Evolutionary conservation across 2,329 filamentous ascomycete species (phyloP).

Genomic region (Cercospora brassicicola): DNA sequence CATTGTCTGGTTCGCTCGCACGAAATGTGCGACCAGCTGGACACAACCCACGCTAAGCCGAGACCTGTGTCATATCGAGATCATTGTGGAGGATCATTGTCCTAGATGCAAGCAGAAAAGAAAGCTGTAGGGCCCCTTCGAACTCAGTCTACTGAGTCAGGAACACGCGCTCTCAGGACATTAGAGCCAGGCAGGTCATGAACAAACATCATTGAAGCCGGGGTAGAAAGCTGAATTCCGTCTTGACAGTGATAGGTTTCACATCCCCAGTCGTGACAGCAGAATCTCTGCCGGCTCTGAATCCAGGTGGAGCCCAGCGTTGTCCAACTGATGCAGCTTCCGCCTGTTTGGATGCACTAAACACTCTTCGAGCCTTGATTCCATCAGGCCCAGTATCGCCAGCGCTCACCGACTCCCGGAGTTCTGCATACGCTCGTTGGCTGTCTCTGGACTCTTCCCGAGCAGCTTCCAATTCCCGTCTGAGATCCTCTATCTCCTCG

Average conservation of each 20-base stretch:
- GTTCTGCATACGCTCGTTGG: not conserved
- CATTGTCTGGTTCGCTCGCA: not conserved
- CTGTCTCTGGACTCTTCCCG: not conserved
- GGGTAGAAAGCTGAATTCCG: conserved; percentile 4
- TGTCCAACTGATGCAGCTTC: conserved; percentile 15
- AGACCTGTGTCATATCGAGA: not conserved
- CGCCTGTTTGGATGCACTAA: not conserved
- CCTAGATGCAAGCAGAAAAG: too few relatives aligned
- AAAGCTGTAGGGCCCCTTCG: not conserved
- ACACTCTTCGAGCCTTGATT: conserved; percentile 5
- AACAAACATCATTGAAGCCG: conserved; percentile 1
- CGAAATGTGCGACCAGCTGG: not conserved
- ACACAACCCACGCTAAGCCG: not conserved
- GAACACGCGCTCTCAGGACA: not conserved
- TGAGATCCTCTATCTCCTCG: not conserved
- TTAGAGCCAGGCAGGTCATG: not conserved
- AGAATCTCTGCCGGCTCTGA: conserved; percentile 8
- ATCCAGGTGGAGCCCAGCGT: conserved; percentile 11
- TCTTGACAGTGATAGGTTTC: conserved; percentile 11
- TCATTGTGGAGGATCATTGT: not conserved
- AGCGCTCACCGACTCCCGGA: not conserved
- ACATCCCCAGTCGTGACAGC: conserved; percentile 8
- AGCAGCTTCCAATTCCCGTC: not conserved
- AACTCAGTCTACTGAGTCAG: not conserved
- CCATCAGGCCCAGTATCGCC: not conserved